Percentiles rank a stretch among this genome's conserved stretches.
Conservation (phyloP, 2,329 filamentous ascomycete genomes). For the Fusarium camptoceras region DNA sequence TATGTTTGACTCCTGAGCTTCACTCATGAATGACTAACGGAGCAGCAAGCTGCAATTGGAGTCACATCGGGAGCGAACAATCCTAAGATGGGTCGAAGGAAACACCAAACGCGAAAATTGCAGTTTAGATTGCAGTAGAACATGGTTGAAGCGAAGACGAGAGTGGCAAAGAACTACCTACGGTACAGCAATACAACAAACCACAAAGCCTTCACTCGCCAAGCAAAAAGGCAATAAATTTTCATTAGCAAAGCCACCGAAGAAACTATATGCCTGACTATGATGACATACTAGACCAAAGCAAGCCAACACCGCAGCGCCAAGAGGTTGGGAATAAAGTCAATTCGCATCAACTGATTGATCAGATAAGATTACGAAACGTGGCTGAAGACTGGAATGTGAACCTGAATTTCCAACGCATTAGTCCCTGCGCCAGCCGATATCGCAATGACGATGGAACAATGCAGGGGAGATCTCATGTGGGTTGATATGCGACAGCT, state of each 20-base stretch:
- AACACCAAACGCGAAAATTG: not conserved
- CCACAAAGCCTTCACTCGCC: no score
- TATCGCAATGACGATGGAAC: not conserved
- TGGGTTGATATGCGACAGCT: not conserved
- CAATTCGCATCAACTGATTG: not conserved
- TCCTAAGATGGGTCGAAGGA: not conserved
- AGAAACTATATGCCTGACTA: not conserved
- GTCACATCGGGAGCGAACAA: no score
- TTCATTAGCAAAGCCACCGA: not conserved
- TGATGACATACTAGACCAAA: not conserved
- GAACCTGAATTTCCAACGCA: not conserved
- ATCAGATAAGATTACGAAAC: conserved; percentile 24
- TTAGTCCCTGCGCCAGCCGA: not conserved
- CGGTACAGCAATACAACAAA: no score
- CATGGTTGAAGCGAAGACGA: not conserved
- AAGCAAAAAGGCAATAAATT: not conserved
- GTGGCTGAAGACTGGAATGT: conserved; percentile 6
- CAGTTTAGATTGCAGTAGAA: not conserved
- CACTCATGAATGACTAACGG: no score
- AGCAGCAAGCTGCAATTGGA: no score
- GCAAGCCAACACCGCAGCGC: not conserved
- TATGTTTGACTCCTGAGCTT: no score
- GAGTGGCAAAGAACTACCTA: not conserved
- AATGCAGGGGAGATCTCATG: not conserved
- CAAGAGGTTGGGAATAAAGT: not conserved